Base-by-base conservation (phyloP, 257 asterid genomes). In the Solanum raphanifolium region DNA sequence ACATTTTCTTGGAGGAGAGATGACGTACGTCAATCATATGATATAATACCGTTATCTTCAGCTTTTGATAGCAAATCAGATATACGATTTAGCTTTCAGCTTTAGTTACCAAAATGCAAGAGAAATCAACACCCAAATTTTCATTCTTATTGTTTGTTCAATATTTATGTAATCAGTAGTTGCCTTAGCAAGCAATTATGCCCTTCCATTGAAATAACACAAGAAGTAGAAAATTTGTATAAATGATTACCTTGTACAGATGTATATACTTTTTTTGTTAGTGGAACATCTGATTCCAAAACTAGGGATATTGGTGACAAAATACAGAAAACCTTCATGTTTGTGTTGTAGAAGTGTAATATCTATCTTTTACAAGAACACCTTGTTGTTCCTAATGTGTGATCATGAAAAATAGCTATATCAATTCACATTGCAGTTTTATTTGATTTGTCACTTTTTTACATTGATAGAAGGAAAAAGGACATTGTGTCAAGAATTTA, bases 1-100 rank as follows among this genome's bases (percentile, higher is more conserved):
- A 32, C 88, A 69, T 66, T 48, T 86, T 69, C 69, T 69, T 86
- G 88, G 66, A 69, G 87, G 79, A 86, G 88, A 86, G 88, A 86
- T 69, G 83, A 18, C 5, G 73, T 46, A 71, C 34, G 58, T 38
- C 79, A 84, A 68, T 65, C 78, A 84, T 52, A n/a, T 69, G 83
- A 86, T n/a, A 16, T 21, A 68, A 71, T 38, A 25, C 86, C 83
- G 35, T 86, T 35, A 71, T 71, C 88, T 36, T 69, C 68, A 86
- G 32, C 81, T 71, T 74, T 86, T 72, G 87, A 41, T 41, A 34
- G 83, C 21, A 35, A 68, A 85, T 69, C 83, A 25, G 69, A 81
- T 29, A 27, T n/a, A 1, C 4, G 7, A 20, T 48, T 48, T 48
- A 82, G 86, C 86, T 82, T 52, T 4, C 69, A 48, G 31, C 27